A percentile compares a stretch with the other conserved stretches of the same genome.
phyloP scores from a whole-genome alignment of 2,329 filamentous ascomycete genomes.

The Beauveria bassiana region DNA sequence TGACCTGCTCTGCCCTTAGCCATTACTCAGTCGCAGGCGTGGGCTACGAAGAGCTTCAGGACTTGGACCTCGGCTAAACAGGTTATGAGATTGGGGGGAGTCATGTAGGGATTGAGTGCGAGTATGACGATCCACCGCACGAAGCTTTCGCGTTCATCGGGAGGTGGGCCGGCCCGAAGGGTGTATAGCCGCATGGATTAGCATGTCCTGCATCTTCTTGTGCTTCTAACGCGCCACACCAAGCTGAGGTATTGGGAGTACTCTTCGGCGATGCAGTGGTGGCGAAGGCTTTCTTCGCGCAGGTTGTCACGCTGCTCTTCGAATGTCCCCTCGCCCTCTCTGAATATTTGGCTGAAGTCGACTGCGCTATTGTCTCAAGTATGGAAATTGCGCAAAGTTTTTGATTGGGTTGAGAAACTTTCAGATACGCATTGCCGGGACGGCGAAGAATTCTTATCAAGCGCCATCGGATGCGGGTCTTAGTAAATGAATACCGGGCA shows the following conservation, averaged over 20 bases:
- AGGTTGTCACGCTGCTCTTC: neutral
- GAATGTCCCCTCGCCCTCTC: neutral
- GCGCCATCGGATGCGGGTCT: neutral
- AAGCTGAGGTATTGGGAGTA: neutral
- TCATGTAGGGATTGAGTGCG: neutral
- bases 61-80: neutral
- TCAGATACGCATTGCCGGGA: neutral
- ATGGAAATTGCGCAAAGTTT: neutral
- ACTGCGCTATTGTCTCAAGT: neutral
- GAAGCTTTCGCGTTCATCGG: neutral
- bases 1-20: neutral
- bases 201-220: constrained; percentile 1
- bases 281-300: too few relatives aligned
- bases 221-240: neutral
- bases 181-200: neutral
- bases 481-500: neutral
- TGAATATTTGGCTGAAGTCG: neutral
- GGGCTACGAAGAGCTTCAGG: neutral
- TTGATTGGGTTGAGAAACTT: neutral
- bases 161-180: constrained; percentile 2
- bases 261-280: neutral
- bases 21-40: neutral
- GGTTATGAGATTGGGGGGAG: neutral
- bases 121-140: neutral
- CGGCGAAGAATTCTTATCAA: neutral